phyloP scores from a whole-genome alignment of 495 filamentous ascomycete genomes.

The Penicillium coprophilum region DNA sequence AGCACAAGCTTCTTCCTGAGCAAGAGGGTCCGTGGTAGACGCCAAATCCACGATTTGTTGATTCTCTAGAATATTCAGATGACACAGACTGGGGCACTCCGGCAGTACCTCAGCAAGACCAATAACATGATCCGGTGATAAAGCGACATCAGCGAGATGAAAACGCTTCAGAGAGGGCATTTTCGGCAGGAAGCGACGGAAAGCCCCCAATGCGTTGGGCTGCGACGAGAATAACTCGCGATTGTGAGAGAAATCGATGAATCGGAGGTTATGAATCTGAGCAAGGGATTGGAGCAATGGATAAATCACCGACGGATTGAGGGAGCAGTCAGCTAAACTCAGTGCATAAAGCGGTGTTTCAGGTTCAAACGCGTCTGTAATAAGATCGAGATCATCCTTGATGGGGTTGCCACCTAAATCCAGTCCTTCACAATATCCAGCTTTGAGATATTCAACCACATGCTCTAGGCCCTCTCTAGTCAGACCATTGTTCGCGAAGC shows the following conservation, averaged over 20 bases:
- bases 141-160: constrained; percentile 82
- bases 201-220: constrained; percentile 70
- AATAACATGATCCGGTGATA: constrained; percentile 84
- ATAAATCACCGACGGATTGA: constrained; percentile 68
- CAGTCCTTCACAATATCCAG: constrained; percentile 78
- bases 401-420: constrained; percentile 93
- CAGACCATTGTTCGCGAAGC: constrained; percentile 78
- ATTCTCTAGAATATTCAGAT: constrained; percentile 88
- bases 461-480: constrained; percentile 70
- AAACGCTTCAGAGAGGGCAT: constrained; percentile 79
- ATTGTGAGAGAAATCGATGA: constrained; percentile 91
- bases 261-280: constrained; percentile 72
- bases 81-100: constrained; percentile 77
- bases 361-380: constrained; percentile 62
- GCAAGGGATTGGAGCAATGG: constrained; percentile 73
- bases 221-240: constrained; percentile 70
- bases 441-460: constrained; percentile 69
- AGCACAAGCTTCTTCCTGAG: constrained; percentile 89
- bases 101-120: constrained; percentile 86
- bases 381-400: constrained; percentile 63
- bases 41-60: constrained; percentile 65
- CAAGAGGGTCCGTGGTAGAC: constrained; percentile 64
- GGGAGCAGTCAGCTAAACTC: constrained; percentile 83
- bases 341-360: constrained; percentile 73
- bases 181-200: constrained; percentile 82